Evolutionary conservation across 2,329 filamentous ascomycete genomes (phyloP).

Genomic region (Nothopassalora personata): DNA sequence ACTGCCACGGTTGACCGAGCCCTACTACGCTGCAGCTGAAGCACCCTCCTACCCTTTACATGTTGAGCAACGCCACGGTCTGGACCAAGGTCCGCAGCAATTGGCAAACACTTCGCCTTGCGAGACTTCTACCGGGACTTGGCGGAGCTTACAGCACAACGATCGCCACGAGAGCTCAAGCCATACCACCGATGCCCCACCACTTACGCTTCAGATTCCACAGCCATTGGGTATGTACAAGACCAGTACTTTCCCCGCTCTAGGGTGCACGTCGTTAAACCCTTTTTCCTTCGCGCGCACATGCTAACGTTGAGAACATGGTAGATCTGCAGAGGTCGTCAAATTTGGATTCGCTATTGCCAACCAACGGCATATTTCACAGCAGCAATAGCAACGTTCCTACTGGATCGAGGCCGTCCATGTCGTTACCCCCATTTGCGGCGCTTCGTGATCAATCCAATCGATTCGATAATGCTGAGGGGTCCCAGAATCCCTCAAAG

Average conservation of each 20-base stretch:
- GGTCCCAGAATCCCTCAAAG: slow-evolving; percentile 15
- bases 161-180: slow-evolving; percentile 14
- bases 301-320: slow-evolving; percentile 15
- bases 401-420: slow-evolving; percentile 9
- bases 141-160: slow-evolving; percentile 20
- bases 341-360: slow-evolving; percentile 3
- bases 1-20: slow-evolving; percentile 5
- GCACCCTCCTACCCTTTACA: slow-evolving; percentile 7
- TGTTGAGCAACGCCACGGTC: slow-evolving; percentile 15
- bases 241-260: slow-evolving; percentile 1
- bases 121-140: slow-evolving; percentile 12
- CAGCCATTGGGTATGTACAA: slow-evolving; percentile 19
- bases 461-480: slow-evolving; percentile 8
- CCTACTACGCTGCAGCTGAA: slow-evolving; percentile 8
- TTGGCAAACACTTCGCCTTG: slow-evolving; percentile 15
- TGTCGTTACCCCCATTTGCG: slow-evolving; percentile 26
- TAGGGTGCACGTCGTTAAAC: slow-evolving; percentile 9
- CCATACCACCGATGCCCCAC: slow-evolving; percentile 12
- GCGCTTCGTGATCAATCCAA: slow-evolving; percentile 18
- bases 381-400: not conserved
- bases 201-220: slow-evolving; percentile 22
- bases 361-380: slow-evolving; percentile 2
- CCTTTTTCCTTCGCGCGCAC: slow-evolving; percentile 3
- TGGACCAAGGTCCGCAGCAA: slow-evolving; percentile 12
- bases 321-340: slow-evolving; percentile 15